A percentile compares a stretch with the other conserved stretches of the same genome.
Conservation (phyloP, 441 rosid genomes). For the Macaranga tanarius region DNA sequence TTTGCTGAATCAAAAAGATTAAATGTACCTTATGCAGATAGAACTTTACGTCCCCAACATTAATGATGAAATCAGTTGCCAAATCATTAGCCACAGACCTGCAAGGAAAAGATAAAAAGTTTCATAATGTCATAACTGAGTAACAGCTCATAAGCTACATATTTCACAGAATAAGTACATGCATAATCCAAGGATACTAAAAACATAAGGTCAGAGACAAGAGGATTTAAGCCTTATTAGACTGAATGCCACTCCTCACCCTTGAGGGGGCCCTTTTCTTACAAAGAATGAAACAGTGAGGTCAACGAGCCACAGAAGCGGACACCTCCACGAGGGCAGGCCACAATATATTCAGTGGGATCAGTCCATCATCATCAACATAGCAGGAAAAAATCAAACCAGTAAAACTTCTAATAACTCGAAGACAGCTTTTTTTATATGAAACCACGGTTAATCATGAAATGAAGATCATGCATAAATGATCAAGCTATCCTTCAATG, state of each 20-base stretch:
- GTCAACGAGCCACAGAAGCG: too few relatives aligned
- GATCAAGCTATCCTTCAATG: not conserved
- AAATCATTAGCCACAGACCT: slow-evolving; percentile 73
- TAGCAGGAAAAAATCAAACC: not conserved
- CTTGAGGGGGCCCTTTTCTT: too few relatives aligned
- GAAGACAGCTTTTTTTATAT: not conserved
- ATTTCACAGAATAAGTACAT: slow-evolving; percentile 5
- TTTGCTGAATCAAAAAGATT: not conserved
- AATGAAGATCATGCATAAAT: not conserved
- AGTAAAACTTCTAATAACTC: not conserved
- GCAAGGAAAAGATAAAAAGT: slow-evolving; percentile 13
- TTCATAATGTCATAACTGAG: not conserved
- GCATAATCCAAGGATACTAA: not conserved
- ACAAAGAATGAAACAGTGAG: too few relatives aligned
- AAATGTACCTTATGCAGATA: slow-evolving; percentile 70
- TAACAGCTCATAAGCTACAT: not conserved
- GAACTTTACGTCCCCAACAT: slow-evolving; percentile 57
- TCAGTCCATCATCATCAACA: too few relatives aligned
- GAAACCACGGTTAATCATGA: not conserved
- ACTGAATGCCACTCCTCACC: too few relatives aligned
- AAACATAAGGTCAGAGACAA: not conserved
- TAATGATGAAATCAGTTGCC: slow-evolving; percentile 59
- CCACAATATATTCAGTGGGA: too few relatives aligned
- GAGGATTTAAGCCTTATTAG: too few relatives aligned
- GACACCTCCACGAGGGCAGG: too few relatives aligned